Conservation (phyloP, 768 basidiomycete species). For the Sporobolomyces phaffii region DNA sequence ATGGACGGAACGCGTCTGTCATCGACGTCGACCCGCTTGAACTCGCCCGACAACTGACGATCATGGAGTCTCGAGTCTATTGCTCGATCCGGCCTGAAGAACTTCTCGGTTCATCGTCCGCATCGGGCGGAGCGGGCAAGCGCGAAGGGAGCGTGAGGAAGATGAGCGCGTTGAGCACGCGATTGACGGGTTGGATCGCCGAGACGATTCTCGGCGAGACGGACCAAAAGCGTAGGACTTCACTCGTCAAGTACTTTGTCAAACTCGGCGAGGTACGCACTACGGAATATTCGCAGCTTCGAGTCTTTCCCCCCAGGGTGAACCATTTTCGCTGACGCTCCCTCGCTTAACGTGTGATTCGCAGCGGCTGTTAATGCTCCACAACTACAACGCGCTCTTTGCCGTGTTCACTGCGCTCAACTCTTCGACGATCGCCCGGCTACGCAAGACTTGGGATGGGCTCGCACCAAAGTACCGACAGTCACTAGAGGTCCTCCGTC, state of each 20-base stretch:
- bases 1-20: slow-evolving; percentile 53
- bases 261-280: slow-evolving; percentile 83
- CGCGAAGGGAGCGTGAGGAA: slow-evolving; percentile 68
- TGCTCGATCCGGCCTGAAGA: slow-evolving; percentile 81
- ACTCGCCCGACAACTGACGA: slow-evolving; percentile 83
- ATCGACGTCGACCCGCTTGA: slow-evolving; percentile 93
- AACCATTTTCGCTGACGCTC: not conserved
- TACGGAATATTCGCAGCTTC: slow-evolving; percentile 18
- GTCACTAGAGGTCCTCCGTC: slow-evolving; percentile 70
- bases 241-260: slow-evolving; percentile 81
- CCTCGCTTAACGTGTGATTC: slow-evolving; percentile 6
- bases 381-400: slow-evolving; percentile 87
- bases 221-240: slow-evolving; percentile 75
- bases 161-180: slow-evolving; percentile 79
- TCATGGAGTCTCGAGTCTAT: slow-evolving; percentile 86
- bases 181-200: slow-evolving; percentile 91
- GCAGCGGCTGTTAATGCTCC: slow-evolving; percentile 73
- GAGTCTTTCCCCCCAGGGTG: not conserved
- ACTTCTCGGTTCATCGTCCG: slow-evolving; percentile 53
- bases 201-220: slow-evolving; percentile 86
- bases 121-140: slow-evolving; percentile 54
- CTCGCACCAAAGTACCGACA: slow-evolving; percentile 76
- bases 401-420: slow-evolving; percentile 91
- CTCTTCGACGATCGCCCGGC: slow-evolving; percentile 84
- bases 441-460: slow-evolving; percentile 88